Evolutionary conservation across 2,329 filamentous ascomycete genomes (phyloP), one percentile per base, ranked within the genome.

Genomic region (Raffaelea arxii): DNA sequence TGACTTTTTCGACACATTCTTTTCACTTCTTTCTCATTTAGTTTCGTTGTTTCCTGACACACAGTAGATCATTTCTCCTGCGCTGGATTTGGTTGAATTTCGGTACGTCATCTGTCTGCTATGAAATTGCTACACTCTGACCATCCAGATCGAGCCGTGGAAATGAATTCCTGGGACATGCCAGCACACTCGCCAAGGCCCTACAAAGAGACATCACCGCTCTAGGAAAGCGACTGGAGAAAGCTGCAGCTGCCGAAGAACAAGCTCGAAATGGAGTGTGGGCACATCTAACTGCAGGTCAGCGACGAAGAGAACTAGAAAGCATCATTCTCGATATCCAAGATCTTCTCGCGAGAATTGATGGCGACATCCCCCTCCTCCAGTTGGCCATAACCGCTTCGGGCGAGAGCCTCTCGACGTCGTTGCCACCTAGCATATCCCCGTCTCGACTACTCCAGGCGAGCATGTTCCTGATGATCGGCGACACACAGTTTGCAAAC

Each of bases 341-440:
- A 58, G 72, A 68, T 12, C 67, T 98, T 3, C 73, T 97, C 2
- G 67, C 70, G 11, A 79, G 84, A 9, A 94, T 98, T 51, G 91
- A 97, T 61, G 84, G 92, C 62, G 86, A 91, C 12, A 87, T 97
- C 11, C 91, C 91, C 1, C 71, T 95, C 4, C 84, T 98, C 60
- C 95, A 92, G 56, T 73, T 98, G 24, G 92, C 92, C 46, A 94
- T 98, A 53, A 92, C 88, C 2, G 91, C 90, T 1, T 96, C 91
- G 1, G 92, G 92, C 0, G 89, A 91, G 47, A 94, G 80, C 48
- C 71, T 97, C 25, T 88, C 86, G 0, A 86, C 86, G 0, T 82
- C 80, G 3, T 70, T 96, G 24, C 86, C 89, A 0, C 72, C 84
- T 2, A 84, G 84, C 10, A 86, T 97, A 39, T 97, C 91, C 1